Conservation (phyloP, 805 yeast genomes). For the Candida vaughaniae region DNA sequence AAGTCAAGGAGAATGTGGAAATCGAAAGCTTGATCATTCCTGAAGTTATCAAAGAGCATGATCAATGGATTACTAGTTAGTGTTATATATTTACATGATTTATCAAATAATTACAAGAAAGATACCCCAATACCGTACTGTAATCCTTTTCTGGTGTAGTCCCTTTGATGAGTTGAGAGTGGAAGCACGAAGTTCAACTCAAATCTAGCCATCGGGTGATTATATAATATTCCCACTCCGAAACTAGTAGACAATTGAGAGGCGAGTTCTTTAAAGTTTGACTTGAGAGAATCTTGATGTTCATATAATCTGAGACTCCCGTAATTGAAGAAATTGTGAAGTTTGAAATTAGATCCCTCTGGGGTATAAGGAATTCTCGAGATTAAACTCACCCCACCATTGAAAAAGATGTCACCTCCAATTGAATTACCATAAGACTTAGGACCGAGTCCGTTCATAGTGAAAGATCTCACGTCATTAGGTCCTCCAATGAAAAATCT, state of each 20-base stretch:
- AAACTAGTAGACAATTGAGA: constrained; percentile 32
- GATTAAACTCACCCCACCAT: constrained; percentile 46
- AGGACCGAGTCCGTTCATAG: constrained; percentile 54
- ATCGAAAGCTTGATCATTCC: constrained; percentile 85
- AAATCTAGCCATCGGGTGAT: constrained; percentile 58
- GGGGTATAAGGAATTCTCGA: constrained; percentile 42
- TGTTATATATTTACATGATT: neutral
- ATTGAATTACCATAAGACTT: constrained; percentile 47
- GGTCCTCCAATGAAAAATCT: constrained; percentile 60
- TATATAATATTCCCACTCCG: constrained; percentile 52
- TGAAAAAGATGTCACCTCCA: constrained; percentile 52
- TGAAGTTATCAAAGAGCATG: constrained; percentile 63
- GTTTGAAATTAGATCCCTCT: constrained; percentile 44
- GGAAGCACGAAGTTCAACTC: constrained; percentile 59
- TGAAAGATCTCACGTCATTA: constrained; percentile 54
- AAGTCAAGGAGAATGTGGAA: constrained; percentile 45
- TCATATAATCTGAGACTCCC: constrained; percentile 35
- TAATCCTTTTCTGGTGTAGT: constrained; percentile 49
- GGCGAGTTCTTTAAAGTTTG: constrained; percentile 1
- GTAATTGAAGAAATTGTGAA: constrained; percentile 48
- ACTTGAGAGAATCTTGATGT: neutral
- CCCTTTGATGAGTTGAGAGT: constrained; percentile 42
- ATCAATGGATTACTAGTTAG: constrained; percentile 50
- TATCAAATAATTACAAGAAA: constrained; percentile 37
- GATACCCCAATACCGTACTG: constrained; percentile 63